Evolutionary conservation across 192 early-diverging fungal genomes (phyloP), one percentile per base, ranked within the genome.

Genomic region (Entophlyctis luteolus): DNA sequence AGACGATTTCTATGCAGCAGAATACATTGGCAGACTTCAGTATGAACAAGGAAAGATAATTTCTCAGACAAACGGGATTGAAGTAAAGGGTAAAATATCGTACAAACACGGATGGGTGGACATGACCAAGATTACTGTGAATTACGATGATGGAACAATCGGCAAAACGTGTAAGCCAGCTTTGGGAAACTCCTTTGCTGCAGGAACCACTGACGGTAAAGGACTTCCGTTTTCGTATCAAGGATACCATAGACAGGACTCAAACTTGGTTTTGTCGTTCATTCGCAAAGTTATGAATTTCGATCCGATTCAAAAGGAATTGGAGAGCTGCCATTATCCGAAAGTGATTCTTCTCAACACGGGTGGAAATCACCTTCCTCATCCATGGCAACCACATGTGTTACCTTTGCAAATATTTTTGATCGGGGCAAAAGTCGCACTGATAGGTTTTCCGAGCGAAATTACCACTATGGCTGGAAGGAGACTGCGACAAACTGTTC

Each of bases 391-490:
- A 39, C 77, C 86, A 3, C 12, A 39, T 4, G 55, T 77, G 4
- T 35, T 87, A 2, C 82, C 83, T n/a, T 18, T 84, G 4, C 84
- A 86, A 57, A 8, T 87, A 25, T 79, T 79, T 48, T 16, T 77
- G 32, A 55, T 81, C 35, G 73, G 72, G 10, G 23, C 59, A 35
- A 77, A 77, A 54, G 50, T 81, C 1, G 81, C 77, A 50, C 78
- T 87, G 14, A 67, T 83, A 42, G 83, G 77, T 4, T 63, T 76
- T 16, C 86, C 85, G 45, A 57, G 66, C 34, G 86, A 88, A 60
- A 82, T 88, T 38, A 81, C 86, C 25, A 87, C 85, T 36, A 88
- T 88, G 86, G 68, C 73, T 36, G 86, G 86, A 5, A 29, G 86
- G 49, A 48, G 86, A 4, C 55, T 82, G 20, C 68, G 77, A 27